Evolutionary conservation across 2,329 filamentous ascomycete species (phyloP), one percentile per base, ranked within the genome.

Genomic region (Cadophora malorum): DNA sequence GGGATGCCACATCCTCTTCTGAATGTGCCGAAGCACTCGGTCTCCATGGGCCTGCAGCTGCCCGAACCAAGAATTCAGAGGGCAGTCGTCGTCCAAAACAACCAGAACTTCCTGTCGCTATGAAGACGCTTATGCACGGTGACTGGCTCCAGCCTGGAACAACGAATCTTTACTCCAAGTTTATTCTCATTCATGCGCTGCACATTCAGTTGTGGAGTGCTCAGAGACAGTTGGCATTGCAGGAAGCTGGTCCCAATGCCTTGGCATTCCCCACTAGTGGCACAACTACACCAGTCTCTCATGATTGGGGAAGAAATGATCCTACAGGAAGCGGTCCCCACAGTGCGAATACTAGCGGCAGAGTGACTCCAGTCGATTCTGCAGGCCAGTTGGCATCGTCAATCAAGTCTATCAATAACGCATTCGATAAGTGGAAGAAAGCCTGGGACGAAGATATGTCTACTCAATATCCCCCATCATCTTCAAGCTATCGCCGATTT

Each of bases 81-180:
- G 90, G 90, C 4, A 91, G 87, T 62, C 84, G 86, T 71, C 83
- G 87, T 63, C 80, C 85, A 61, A 90, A 87, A 73, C 90, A 93
- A 74, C 84, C 90, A 0, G 85, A 88, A 72, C 82, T 92, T 78
- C 82, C 86, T 69, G 81, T 87, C 67, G 88, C 86, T 0, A 80
- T 93, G 65, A 84, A 84, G 63, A 84, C 87, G 0, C 80, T 93
- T 52, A 81, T 91, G 65, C 84, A 90, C 69, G 80, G 81, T 6
- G 84, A 82, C 10, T 84, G 85, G 70, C 83, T 92, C 64, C 86
- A 88, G 67, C 86, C 87, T 3, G 86, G 88, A 55, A 86, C 85
- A 25, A 93, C 90, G 1, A 93, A 93, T 73, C 81, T 90, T 1
- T 91, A 89, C 74, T 89, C 88, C 45, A 93, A 93, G 75, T 93